Conservation (phyloP, 2,329 filamentous ascomycete species). For the Trichocomaceae sp. region DNA sequence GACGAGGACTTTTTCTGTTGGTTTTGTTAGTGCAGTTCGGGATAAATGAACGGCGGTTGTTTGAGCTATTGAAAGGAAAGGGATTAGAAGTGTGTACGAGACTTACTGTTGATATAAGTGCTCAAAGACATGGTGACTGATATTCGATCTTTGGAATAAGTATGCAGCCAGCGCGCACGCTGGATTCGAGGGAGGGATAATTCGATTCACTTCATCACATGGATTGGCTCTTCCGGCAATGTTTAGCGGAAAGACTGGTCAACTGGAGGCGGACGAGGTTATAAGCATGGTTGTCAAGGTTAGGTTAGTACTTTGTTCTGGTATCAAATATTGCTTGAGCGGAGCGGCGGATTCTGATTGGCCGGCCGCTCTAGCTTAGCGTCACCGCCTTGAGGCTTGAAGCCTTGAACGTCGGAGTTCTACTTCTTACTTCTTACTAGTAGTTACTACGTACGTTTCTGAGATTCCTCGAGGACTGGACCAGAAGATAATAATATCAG, state of each 20-base stretch:
- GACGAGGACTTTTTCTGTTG: conserved; percentile 72
- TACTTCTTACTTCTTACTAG: too few species aligned
- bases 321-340: not conserved
- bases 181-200: conserved; percentile 2
- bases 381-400: not conserved
- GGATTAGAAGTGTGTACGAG: not conserved
- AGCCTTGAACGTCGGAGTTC: not conserved
- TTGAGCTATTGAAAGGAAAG: not conserved
- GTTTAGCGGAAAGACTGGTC: not conserved
- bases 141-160: not conserved
- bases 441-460: too few species aligned
- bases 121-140: conserved; percentile 46
- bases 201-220: conserved; percentile 8
- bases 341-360: not conserved
- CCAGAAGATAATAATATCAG: not conserved
- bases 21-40: conserved; percentile 38
- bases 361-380: not conserved
- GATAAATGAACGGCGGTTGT: too few species aligned
- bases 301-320: not conserved
- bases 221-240: not conserved
- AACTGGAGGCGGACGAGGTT: not conserved
- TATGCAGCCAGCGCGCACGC: not conserved
- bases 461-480: not conserved
- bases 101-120: conserved; percentile 49
- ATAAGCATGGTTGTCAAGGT: not conserved